Evolutionary conservation across 306 rosid genomes (phyloP), one percentile per base, ranked within the genome.

Genomic region (Fragaria ananassa): DNA sequence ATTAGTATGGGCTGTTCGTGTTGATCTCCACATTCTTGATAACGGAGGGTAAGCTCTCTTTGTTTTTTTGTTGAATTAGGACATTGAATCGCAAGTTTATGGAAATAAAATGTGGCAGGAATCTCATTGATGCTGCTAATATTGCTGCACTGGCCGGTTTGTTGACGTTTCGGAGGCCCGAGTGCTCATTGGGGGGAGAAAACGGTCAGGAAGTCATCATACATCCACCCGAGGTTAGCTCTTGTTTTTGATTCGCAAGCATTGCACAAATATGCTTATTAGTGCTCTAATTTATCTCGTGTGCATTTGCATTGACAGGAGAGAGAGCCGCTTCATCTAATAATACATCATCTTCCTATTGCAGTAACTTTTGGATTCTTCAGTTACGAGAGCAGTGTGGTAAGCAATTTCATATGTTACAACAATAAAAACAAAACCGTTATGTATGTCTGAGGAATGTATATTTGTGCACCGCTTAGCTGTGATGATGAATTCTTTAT

Each of bases 321-420:
- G 77, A 90, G 90, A 12, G 97, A 94, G 73, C 98, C 98, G 18
- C 84, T 92, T 68, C 96, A 97, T 39, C 83, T 94, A 86, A 92
- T 88, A 68, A 68, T 94, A 61, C 98, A 94, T 72, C 98, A 94
- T 76, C 97, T 94, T 62, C 98, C 98, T 4, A 81, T 94, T 67
- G 98, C 98, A 66, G 95, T 92, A 65, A 89, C 97, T 60, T 94
- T 92, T 88, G 96, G 90, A 35, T 94, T 92, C 84, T 87, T 94
- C 87, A 83, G 93, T 45, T 79, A 74, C 31, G 96, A 90, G 75
- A 83, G 83, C 77, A 80, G 86, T 25, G 67, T 89, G 90, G 98
- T 94, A 89, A 13, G 85, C 53, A 35, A 14, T 62, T 31, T 62
- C n/a, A 60, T 29, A 8, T 37, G 6, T 37, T 37, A 37, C 39